Base-by-base conservation (phyloP, 2,329 filamentous ascomycete species). In the Fusarium irregulare region DNA sequence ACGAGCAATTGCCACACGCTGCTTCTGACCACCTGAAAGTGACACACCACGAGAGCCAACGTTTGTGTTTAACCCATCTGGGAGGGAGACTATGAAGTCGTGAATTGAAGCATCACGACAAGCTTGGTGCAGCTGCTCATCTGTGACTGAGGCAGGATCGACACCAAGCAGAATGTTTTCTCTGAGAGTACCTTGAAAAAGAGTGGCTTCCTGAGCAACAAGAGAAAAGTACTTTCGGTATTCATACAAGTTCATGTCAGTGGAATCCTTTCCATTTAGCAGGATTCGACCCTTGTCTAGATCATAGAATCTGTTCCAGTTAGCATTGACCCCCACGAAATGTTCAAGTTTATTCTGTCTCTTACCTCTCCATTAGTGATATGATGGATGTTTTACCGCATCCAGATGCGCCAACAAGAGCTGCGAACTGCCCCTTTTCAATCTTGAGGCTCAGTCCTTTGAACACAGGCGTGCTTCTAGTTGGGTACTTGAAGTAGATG, bases 331-430 rank as follows among this genome's bases (percentile, higher is more conserved):
- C 16, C 32, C 32, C 11, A 28, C 14, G 13, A 21, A 12, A 40
- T 18, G 2, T 12, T 11, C 6, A 25, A 25, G 3, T n/a, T 16
- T 13, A 7, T 9, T 37, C 21, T n/a, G 9, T 32, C 21, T 21
- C 72, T 56, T 55, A 77, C 73, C 77, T 85, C 78, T 91, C 89
- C 9, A 91, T 78, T 1, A 91, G 79, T 55, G 85, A 84, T 37
- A 95, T 87, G 45, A 93, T 89, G 18, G 89, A 93, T 1, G 89
- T 91, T 80, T 94, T 93, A 37, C 91, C 91, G 62, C 89, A 91
- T 1, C 91, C 91, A 2, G 88, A 91, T 1, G 90, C 86, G 3
- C 91, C 91, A 7, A 93, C 91, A 2, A 93, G 82, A 2, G 90
- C 91, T 1, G 87, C 89, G 73, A 92, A 93, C 75, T 92, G 89